Percentiles rank a stretch among this genome's conserved stretches.
Conservation (phyloP, 768 basidiomycete species). For the Hysterangium stoloniferum region DNA sequence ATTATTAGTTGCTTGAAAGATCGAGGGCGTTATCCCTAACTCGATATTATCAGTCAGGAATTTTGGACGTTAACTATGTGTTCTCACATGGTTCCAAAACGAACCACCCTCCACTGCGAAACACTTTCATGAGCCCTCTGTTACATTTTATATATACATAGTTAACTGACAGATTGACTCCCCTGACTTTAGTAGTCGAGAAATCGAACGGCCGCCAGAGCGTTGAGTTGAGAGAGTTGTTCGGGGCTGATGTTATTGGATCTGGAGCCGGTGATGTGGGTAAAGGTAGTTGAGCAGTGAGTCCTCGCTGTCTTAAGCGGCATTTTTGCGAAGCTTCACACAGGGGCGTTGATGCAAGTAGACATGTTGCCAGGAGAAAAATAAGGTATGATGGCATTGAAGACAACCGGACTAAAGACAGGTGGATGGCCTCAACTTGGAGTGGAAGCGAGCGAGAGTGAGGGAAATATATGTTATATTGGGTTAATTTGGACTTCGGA, state of each 20-base stretch:
- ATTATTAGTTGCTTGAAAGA: constrained; percentile 58
- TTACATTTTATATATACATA: background rate
- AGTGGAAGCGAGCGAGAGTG: background rate
- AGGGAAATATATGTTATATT: too few species aligned
- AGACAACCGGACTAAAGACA: background rate
- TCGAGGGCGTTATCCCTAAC: constrained; percentile 76
- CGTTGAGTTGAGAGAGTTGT: constrained; percentile 1
- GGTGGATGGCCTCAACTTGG: background rate
- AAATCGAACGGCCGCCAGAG: constrained; percentile 33
- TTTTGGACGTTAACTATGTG: background rate
- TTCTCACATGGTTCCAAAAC: constrained; percentile 35
- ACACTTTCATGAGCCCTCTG: background rate
- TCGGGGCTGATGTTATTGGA: background rate
- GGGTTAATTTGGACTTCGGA: too few species aligned
- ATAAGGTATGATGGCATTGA: background rate
- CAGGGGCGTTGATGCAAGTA: background rate
- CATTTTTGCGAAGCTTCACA: constrained; percentile 5
- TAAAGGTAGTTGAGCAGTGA: constrained; percentile 3
- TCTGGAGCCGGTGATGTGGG: constrained; percentile 2
- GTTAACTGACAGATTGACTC: constrained; percentile 51
- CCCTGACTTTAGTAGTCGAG: constrained; percentile 39
- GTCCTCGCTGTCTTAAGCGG: constrained; percentile 7
- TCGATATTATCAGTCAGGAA: constrained; percentile 18
- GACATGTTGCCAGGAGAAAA: background rate
- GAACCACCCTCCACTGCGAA: constrained; percentile 53